A percentile compares a stretch with the other conserved stretches of the same genome.
Evolutionary conservation across 805 yeast genomes (phyloP).

Genomic region (Starmera amethionina): DNA sequence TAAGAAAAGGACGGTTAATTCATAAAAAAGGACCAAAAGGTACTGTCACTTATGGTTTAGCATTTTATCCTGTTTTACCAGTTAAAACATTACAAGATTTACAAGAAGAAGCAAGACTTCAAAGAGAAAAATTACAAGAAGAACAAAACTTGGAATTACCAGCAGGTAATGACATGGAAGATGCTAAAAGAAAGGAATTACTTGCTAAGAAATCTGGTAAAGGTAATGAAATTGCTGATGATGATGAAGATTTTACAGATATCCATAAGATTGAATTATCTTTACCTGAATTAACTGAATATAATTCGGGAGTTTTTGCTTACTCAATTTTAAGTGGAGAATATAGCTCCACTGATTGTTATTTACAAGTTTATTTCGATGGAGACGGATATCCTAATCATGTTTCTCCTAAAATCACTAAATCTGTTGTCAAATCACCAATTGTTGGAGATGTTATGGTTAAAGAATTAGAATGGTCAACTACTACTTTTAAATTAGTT

Average conservation of each 20-base stretch:
- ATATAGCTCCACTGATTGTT: constrained; percentile 44
- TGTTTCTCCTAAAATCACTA: constrained; percentile 39
- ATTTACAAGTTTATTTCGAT: constrained; percentile 71
- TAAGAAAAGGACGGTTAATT: constrained; percentile 53
- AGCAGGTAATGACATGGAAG: neutral
- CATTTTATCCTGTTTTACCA: constrained; percentile 79
- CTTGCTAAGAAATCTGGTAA: neutral
- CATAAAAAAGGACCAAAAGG: constrained; percentile 83
- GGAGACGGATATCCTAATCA: constrained; percentile 58
- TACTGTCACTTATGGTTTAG: constrained; percentile 54
- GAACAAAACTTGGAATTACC: constrained; percentile 9
- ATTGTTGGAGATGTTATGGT: constrained; percentile 67
- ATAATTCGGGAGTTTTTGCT: constrained; percentile 70
- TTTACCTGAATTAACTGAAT: constrained; percentile 44
- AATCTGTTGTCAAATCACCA: constrained; percentile 24
- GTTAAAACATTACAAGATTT: constrained; percentile 71
- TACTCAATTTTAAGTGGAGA: constrained; percentile 54
- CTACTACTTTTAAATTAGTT: constrained; percentile 49
- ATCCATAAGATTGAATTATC: constrained; percentile 40
- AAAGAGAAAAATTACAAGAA: constrained; percentile 18
- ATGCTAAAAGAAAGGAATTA: too few relatives aligned
- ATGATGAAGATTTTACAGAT: constrained; percentile 24
- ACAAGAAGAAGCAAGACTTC: constrained; percentile 22
- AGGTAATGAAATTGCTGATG: constrained; percentile 14
- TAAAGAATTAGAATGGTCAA: constrained; percentile 71